Evolutionary conservation across 2,329 filamentous ascomycete species (phyloP).

Genomic region (Fusarium tricinctum): DNA sequence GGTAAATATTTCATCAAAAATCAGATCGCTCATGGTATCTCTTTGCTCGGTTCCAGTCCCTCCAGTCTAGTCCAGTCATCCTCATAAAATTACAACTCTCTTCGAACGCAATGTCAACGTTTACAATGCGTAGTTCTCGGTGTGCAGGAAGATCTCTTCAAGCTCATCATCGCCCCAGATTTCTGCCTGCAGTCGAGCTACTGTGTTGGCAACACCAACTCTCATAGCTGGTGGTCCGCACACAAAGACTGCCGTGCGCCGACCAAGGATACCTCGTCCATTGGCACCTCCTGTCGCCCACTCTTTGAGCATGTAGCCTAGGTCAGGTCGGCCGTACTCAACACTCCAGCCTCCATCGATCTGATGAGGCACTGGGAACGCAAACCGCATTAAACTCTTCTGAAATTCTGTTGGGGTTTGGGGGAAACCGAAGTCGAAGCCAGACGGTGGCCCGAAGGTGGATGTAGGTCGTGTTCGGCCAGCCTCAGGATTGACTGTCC

Average conservation of each 20-base stretch:
- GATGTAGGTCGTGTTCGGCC: constrained; percentile 63
- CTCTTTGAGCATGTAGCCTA: constrained; percentile 87
- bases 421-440: constrained; percentile 86
- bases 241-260: constrained; percentile 89
- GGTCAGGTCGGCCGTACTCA: constrained; percentile 90
- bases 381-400: constrained; percentile 90
- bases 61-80: background rate
- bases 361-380: constrained; percentile 78
- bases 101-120: constrained; percentile 3
- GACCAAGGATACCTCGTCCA: constrained; percentile 78
- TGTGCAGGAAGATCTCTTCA: constrained; percentile 94
- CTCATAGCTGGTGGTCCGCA: constrained; percentile 91
- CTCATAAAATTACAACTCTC: constrained; percentile 44
- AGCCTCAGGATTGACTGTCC: constrained; percentile 57
- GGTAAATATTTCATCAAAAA: constrained; percentile 31
- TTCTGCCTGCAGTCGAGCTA: constrained; percentile 83
- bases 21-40: constrained; percentile 51
- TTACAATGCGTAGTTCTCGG: constrained; percentile 92
- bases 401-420: constrained; percentile 89
- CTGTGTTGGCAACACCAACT: constrained; percentile 86
- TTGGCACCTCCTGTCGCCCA: constrained; percentile 80
- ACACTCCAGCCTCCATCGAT: constrained; percentile 88
- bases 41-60: constrained; percentile 21
- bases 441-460: constrained; percentile 70
- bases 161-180: constrained; percentile 84